Percentiles rank a stretch among this genome's conserved stretches.
These are phyloP conservation scores for Taphrina communis DNA, from an alignment of 1,139 yeast species.

Conservation along the genomic window DNA sequence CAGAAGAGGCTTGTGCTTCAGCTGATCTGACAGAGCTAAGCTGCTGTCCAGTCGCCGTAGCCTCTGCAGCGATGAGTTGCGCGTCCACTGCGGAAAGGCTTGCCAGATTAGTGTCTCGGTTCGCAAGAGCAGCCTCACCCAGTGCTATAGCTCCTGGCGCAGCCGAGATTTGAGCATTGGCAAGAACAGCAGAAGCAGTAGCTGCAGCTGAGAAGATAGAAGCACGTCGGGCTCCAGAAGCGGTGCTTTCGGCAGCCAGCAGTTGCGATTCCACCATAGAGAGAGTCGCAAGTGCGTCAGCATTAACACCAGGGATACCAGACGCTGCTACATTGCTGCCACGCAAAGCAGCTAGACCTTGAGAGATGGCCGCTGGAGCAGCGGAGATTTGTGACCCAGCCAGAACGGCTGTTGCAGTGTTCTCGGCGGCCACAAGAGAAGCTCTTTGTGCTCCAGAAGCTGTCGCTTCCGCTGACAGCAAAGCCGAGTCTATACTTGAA, in stretches of 20 bases:
- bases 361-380: conserved; percentile 10
- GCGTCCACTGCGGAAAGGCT: conserved; percentile 13
- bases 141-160: conserved; percentile 17
- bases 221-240: conserved; percentile 5
- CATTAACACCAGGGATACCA: background rate
- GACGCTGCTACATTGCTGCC: conserved; percentile 1
- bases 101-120: background rate
- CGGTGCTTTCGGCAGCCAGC: conserved; percentile 20
- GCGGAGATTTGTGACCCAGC: conserved; percentile 2
- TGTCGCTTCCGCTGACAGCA: conserved; percentile 3
- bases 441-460: conserved; percentile 12
- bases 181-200: conserved; percentile 19
- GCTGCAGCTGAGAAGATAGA: conserved; percentile 12
- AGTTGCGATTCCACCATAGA: conserved; percentile 1
- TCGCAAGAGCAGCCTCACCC: conserved; percentile 3
- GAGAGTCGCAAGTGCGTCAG: conserved; percentile 9
- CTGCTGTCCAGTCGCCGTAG: conserved; percentile 13
- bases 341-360: conserved; percentile 4
- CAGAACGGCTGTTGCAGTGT: conserved; percentile 5
- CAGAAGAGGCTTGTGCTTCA: conserved; percentile 11
- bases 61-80: conserved; percentile 15
- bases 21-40: conserved; percentile 5
- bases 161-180: conserved; percentile 9
- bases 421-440: background rate
- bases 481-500: background rate